phyloP scores from a whole-genome alignment of 176 grass and related monocot species.

The Aegilops tauschii region DNA sequence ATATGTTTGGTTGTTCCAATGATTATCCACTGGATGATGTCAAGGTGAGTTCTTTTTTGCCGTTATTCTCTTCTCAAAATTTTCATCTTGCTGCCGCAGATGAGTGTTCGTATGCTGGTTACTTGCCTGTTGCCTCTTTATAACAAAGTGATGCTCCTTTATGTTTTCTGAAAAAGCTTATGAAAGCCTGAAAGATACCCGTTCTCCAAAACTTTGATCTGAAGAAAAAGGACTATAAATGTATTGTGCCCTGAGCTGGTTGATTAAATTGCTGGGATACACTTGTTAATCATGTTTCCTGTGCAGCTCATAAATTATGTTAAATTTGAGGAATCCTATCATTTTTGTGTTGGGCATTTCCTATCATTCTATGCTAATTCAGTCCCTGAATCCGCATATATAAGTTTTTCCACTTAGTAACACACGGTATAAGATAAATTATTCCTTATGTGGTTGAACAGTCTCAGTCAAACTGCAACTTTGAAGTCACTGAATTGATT shows the following conservation, averaged over 20 bases:
- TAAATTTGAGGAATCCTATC: not conserved
- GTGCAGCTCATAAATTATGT: not conserved
- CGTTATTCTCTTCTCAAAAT: not conserved
- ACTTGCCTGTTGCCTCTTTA: not conserved
- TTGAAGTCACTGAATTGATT: not conserved
- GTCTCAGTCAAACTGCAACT: constrained; percentile 6
- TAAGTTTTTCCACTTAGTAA: not conserved
- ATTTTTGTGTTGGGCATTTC: not conserved
- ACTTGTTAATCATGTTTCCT: not conserved
- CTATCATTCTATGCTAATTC: not conserved
- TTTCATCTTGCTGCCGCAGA: not conserved
- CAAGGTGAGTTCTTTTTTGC: constrained; percentile 45
- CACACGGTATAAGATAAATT: not conserved
- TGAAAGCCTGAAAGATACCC: not conserved
- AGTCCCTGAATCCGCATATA: not conserved
- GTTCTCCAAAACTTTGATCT: not conserved
- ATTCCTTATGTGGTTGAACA: not conserved
- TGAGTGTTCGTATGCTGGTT: not conserved
- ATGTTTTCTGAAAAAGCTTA: not conserved
- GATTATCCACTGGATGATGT: constrained; percentile 72
- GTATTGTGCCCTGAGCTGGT: constrained; percentile 4
- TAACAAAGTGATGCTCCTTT: not conserved
- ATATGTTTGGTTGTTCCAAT: constrained; percentile 79
- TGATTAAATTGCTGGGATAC: not conserved
- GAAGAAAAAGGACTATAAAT: not conserved